Evolutionary conservation across 2,329 filamentous ascomycete species (phyloP).

Genomic region (Penicillium sp.): DNA sequence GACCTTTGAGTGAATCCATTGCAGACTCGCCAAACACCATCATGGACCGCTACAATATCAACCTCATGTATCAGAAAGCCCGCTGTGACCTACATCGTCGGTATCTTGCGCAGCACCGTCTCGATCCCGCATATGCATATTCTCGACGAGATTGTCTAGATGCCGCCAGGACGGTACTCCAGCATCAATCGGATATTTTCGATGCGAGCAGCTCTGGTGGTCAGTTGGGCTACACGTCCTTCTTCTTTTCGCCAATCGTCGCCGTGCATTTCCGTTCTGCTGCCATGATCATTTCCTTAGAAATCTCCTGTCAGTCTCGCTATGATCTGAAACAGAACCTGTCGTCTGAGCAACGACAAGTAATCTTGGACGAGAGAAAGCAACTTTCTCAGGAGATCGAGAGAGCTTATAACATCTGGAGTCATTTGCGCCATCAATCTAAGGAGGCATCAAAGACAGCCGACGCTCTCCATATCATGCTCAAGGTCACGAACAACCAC

Average conservation of each 20-base stretch:
- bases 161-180: constrained; percentile 53
- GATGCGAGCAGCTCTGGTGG: constrained; percentile 58
- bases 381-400: constrained; percentile 22
- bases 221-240: constrained; percentile 34
- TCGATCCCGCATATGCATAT: constrained; percentile 41
- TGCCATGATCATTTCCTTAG: constrained; percentile 28
- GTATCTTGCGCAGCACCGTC: constrained; percentile 49
- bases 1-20: constrained; percentile 24
- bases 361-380: constrained; percentile 20
- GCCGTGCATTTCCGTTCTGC: constrained; percentile 25
- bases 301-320: constrained; percentile 24
- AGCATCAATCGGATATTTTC: constrained; percentile 56
- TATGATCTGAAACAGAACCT: constrained; percentile 26
- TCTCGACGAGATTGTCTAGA: constrained; percentile 53
- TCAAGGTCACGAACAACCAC: constrained; percentile 27
- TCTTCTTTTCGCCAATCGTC: constrained; percentile 24
- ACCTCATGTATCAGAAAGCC: constrained; percentile 58
- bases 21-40: constrained; percentile 44
- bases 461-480: constrained; percentile 28
- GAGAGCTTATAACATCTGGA: constrained; percentile 26
- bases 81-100: constrained; percentile 58
- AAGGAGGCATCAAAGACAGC: constrained; percentile 26
- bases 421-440: constrained; percentile 24
- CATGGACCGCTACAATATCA: constrained; percentile 57
- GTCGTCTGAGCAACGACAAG: constrained; percentile 15